Conservation (phyloP, 2,329 filamentous ascomycete genomes). For the Botrytis deweyae region DNA sequence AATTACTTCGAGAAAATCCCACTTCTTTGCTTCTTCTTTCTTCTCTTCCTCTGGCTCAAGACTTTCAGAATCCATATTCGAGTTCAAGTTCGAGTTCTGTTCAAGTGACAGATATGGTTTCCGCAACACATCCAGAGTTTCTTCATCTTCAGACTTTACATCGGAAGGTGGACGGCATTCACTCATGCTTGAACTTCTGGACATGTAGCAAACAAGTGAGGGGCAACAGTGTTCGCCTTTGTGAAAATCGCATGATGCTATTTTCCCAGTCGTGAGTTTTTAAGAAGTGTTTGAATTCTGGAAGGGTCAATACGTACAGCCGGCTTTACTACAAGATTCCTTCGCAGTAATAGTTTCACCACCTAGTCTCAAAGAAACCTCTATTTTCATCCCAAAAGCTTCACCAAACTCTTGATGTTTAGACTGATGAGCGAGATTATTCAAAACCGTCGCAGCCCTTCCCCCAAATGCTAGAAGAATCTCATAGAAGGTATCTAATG, state of each 20-base stretch:
- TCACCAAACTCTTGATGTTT: background rate
- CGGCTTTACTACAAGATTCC: background rate
- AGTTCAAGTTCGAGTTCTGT: background rate
- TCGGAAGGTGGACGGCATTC: background rate
- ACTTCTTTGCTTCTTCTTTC: background rate
- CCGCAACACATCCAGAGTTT: background rate
- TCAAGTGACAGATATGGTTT: constrained; percentile 2
- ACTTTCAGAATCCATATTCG: background rate
- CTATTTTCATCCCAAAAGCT: background rate
- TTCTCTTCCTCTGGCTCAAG: background rate
- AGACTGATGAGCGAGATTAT: too few species aligned
- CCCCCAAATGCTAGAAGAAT: background rate
- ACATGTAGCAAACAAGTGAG: background rate
- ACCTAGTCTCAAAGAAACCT: background rate
- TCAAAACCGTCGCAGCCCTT: background rate
- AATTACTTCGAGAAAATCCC: background rate
- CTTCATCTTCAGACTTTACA: background rate
- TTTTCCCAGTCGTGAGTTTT: background rate
- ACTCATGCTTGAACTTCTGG: background rate
- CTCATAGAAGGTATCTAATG: background rate
- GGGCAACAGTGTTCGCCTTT: constrained; percentile 1
- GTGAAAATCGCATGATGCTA: background rate
- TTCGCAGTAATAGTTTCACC: background rate
- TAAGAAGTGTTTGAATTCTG: background rate
- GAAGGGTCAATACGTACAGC: background rate